Percentiles rank a stretch among this genome's conserved stretches.
These are phyloP conservation scores for Exophiala xenobiotica DNA, from an alignment of 2,329 filamentous ascomycete species.

Conservation along the genomic window DNA sequence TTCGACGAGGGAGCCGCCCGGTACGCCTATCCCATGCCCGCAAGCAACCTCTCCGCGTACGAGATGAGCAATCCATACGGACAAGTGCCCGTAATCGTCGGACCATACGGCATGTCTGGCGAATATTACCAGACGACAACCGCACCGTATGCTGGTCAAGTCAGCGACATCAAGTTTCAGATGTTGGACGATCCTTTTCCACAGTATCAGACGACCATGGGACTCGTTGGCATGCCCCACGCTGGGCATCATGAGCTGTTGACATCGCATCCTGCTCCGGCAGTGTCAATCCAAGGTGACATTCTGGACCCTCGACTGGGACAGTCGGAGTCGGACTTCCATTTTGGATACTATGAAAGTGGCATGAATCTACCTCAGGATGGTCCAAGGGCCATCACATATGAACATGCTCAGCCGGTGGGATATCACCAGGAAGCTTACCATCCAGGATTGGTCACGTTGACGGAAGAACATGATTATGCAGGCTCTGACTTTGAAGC, in stretches of 20 bases:
- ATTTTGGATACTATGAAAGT: constrained; percentile 29
- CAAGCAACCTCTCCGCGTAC: constrained; percentile 25
- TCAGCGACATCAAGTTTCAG: constrained; percentile 34
- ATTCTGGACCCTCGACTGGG: constrained; percentile 45
- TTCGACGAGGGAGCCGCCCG: constrained; percentile 23
- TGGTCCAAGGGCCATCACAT: constrained; percentile 21
- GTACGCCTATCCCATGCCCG: constrained; percentile 16
- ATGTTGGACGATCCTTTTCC: constrained; percentile 31
- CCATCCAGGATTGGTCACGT: constrained; percentile 35
- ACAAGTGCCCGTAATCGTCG: constrained; percentile 27
- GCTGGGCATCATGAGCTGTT: constrained; percentile 45
- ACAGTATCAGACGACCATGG: constrained; percentile 17
- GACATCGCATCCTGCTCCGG: constrained; percentile 34
- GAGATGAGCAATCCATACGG: constrained; percentile 30
- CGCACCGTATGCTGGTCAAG: constrained; percentile 15
- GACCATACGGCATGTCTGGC: constrained; percentile 17
- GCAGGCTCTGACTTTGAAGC: constrained; percentile 28
- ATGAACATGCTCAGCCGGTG: constrained; percentile 24
- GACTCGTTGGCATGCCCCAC: constrained; percentile 46
- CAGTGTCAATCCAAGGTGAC: constrained; percentile 31
- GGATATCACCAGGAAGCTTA: constrained; percentile 28
- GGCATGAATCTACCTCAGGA: constrained; percentile 31
- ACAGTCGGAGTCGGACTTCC: constrained; percentile 33
- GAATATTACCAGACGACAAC: constrained; percentile 22
- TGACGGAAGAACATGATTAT: constrained; percentile 38